Evolutionary conservation across 2,329 filamentous ascomycete genomes (phyloP).

Genomic region (Penicillium sp.): DNA sequence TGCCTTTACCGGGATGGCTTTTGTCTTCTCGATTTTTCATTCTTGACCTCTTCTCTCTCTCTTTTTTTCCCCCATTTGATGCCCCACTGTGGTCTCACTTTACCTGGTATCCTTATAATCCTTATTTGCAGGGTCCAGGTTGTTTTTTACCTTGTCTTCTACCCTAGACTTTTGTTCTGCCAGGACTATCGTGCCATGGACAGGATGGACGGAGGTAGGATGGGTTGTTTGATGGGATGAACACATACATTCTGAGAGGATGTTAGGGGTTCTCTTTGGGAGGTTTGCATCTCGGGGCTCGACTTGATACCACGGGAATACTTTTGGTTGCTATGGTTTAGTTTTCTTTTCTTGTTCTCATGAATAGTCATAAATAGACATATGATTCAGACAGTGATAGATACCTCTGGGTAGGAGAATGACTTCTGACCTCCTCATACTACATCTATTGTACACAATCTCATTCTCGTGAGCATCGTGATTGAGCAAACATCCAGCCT

Average conservation of each 20-base stretch:
- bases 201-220: background rate
- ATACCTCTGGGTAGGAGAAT: background rate
- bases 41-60: background rate
- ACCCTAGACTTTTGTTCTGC: constrained; percentile 2
- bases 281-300: background rate
- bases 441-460: no score
- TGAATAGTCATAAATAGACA: constrained; percentile 17
- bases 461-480: no score
- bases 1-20: background rate
- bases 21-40: background rate
- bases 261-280: background rate
- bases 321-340: background rate
- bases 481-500: no score
- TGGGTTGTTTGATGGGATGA: background rate
- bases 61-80: background rate
- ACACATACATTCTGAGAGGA: background rate
- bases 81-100: background rate
- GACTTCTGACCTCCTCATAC: background rate
- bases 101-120: background rate
- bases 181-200: background rate
- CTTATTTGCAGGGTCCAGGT: background rate
- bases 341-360: background rate
- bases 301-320: constrained; percentile 13
- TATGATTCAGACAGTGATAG: constrained; percentile 11
- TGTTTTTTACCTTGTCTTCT: constrained; percentile 8